Evolutionary conservation across 2,329 filamentous ascomycete species (phyloP).

Genomic region (Dothideomycetes sp.): DNA sequence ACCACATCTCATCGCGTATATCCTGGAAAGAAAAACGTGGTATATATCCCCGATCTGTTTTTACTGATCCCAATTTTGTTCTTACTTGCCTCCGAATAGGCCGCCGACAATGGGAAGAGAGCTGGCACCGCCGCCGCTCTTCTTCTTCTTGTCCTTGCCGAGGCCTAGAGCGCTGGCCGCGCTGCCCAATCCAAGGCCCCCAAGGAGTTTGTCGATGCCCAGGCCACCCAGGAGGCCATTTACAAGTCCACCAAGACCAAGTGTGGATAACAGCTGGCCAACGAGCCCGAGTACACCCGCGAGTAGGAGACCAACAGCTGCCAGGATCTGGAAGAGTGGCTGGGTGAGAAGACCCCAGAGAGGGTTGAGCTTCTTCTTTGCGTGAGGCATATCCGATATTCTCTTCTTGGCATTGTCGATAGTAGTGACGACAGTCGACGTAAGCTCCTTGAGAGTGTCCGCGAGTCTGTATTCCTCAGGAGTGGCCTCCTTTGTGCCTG

Average conservation of each 20-base stretch:
- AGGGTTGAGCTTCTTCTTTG: constrained; percentile 89
- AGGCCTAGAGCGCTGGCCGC: constrained; percentile 42
- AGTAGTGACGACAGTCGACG: constrained; percentile 65
- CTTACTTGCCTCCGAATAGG: constrained; percentile 32
- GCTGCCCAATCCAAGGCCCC: constrained; percentile 55
- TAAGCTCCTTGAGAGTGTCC: constrained; percentile 76
- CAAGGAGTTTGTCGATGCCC: constrained; percentile 64
- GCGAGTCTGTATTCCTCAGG: constrained; percentile 79
- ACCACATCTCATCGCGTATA: too few species aligned
- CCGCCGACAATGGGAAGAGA: constrained; percentile 37
- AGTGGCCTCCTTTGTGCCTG: constrained; percentile 61
- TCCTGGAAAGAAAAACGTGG: too few species aligned
- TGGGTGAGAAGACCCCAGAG: constrained; percentile 75
- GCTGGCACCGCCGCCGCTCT: constrained; percentile 19
- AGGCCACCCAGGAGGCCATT: constrained; percentile 68
- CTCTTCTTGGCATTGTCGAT: constrained; percentile 84
- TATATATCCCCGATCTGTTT: too few species aligned
- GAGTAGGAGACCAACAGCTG: constrained; percentile 73
- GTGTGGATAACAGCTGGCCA: constrained; percentile 65
- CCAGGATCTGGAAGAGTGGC: constrained; percentile 85
- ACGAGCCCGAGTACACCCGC: constrained; percentile 77
- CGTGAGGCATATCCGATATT: constrained; percentile 83
- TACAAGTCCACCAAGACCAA: constrained; percentile 73
- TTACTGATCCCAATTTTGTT: too few species aligned
- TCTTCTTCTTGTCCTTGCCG: constrained; percentile 40